Evolutionary conservation across 2,329 filamentous ascomycete genomes (phyloP).

Genomic region (Aspergillus awamori): DNA sequence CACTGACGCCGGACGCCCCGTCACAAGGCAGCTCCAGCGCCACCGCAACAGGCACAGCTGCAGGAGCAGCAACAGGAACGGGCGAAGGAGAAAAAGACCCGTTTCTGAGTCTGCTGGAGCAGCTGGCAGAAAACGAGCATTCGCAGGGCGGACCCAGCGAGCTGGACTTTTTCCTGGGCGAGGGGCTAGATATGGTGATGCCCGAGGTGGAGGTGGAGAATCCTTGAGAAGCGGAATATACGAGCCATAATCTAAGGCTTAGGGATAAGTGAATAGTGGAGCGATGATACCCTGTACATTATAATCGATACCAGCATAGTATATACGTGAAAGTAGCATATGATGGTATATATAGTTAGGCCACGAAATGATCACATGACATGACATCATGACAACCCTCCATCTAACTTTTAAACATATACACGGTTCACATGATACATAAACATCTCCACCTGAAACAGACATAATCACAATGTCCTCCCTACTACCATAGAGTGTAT

Average conservation of each 20-base stretch:
- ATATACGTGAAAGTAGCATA: not conserved
- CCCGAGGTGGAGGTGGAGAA: not conserved
- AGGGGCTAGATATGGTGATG: conserved; percentile 18
- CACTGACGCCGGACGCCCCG: conserved; percentile 46
- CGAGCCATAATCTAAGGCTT: not conserved
- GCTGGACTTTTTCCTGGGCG: conserved; percentile 73
- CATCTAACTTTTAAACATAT: not conserved
- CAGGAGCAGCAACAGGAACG: conserved; percentile 29
- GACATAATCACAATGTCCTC: too few relatives aligned
- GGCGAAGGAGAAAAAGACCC: conserved; percentile 73
- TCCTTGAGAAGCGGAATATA: not conserved
- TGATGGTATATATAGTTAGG: not conserved
- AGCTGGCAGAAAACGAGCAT: conserved; percentile 80
- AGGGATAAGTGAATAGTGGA: not conserved
- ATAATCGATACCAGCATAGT: not conserved
- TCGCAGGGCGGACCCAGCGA: conserved; percentile 68
- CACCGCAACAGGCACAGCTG: conserved; percentile 40
- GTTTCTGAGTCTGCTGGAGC: conserved; percentile 76
- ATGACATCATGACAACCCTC: conserved; percentile 10
- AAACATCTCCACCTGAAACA: too few relatives aligned
- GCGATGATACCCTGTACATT: conserved; percentile 8
- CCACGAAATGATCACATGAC: conserved; percentile 1
- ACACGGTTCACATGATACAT: too few relatives aligned
- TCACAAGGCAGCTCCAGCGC: conserved; percentile 38
- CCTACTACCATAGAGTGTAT: too few relatives aligned